phyloP scores from a whole-genome alignment of 129 eudicot genomes.

The Apium graveolens region DNA sequence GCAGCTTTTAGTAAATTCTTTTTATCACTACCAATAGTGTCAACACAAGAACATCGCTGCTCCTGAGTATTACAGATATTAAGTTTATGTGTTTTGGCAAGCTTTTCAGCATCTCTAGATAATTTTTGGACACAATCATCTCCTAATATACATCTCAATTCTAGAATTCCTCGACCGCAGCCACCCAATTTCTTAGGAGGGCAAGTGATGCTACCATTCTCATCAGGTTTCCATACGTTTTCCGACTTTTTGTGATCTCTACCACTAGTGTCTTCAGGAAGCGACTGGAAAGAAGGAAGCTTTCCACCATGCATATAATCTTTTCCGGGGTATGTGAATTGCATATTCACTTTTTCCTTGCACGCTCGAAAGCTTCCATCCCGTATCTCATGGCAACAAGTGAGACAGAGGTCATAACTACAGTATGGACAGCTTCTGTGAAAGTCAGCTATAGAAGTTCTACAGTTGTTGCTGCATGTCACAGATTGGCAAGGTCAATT shows the following conservation, averaged over 20 bases:
- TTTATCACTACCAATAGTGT: not conserved
- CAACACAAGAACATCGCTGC: not conserved
- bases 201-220: constrained; percentile 1
- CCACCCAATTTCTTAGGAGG: not conserved
- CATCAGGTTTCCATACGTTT: not conserved
- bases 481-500: not conserved
- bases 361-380: constrained; percentile 22
- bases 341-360: constrained; percentile 11
- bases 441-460: constrained; percentile 30
- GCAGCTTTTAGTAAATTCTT: not conserved
- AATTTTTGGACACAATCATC: not conserved
- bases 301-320: not conserved
- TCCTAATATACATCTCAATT: not conserved
- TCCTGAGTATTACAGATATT: not conserved
- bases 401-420: constrained; percentile 33
- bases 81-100: not conserved
- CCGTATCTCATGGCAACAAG: constrained; percentile 35
- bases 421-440: constrained; percentile 27
- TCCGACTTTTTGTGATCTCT: not conserved
- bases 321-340: not conserved
- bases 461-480: constrained; percentile 31
- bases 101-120: not conserved
- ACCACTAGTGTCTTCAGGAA: not conserved
- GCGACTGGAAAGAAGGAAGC: not conserved
- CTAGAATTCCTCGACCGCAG: not conserved